These are phyloP conservation scores for Auxenochlorella protothecoides DNA, from an alignment of 139 green algal species.

Conservation along the genomic window DNA sequence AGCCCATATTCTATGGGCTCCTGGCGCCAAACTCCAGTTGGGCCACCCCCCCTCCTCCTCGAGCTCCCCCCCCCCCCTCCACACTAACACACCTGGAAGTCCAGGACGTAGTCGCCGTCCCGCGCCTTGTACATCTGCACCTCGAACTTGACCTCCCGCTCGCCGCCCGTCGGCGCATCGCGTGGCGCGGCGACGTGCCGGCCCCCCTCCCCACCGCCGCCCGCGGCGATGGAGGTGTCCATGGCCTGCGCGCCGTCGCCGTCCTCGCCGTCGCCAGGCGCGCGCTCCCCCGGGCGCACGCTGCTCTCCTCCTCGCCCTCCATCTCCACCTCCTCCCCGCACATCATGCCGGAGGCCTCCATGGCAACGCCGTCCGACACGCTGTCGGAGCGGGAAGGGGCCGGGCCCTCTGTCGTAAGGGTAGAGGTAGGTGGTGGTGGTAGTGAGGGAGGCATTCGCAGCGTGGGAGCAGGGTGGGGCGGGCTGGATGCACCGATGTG, in stretches of 20 bases:
- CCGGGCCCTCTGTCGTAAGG: no score
- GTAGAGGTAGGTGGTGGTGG: no score
- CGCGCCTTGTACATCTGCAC: conserved; percentile 86
- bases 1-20: no score
- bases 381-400: no score
- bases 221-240: not conserved
- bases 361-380: no score
- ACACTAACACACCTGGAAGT: conserved; percentile 62
- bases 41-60: no score
- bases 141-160: conserved; percentile 76
- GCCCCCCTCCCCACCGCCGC: no score
- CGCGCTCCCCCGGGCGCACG: not conserved
- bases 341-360: not conserved
- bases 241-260: not conserved
- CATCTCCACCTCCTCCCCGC: not conserved
- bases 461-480: no score
- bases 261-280: not conserved
- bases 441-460: no score
- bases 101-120: conserved; percentile 90
- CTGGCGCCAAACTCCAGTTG: no score
- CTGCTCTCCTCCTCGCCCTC: not conserved
- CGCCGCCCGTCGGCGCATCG: not conserved
- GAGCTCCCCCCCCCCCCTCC: not conserved
- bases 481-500: no score
- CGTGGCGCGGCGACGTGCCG: no score